phyloP scores from a whole-genome alignment of 2,329 filamentous ascomycete genomes.

The Orbilia javanica region DNA sequence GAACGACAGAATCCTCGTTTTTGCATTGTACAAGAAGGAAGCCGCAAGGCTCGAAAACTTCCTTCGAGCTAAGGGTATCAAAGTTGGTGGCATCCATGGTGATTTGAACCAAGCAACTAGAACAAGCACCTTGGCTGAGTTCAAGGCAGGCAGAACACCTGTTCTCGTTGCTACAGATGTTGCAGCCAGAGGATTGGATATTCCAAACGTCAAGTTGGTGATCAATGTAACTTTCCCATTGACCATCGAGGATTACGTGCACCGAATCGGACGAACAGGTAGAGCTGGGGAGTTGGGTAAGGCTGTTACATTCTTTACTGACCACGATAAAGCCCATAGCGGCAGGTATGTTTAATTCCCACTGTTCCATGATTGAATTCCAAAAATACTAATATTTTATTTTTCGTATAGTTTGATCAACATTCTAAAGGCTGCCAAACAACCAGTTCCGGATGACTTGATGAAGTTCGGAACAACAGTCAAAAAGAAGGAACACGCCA shows the following conservation, averaged over 20 bases:
- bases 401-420: conserved; percentile 80
- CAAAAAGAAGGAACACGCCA: conserved; percentile 97
- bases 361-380: conserved; percentile 59
- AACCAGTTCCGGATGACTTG: conserved; percentile 88
- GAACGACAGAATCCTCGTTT: conserved; percentile 89
- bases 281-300: conserved; percentile 89
- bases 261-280: conserved; percentile 94
- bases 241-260: conserved; percentile 97
- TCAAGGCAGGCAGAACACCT: conserved; percentile 85
- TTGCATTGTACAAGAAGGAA: conserved; percentile 99
- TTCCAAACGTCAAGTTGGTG: conserved; percentile 93
- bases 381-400: conserved; percentile 30
- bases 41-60: conserved; percentile 88
- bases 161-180: conserved; percentile 96
- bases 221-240: conserved; percentile 95
- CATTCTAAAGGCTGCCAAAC: conserved; percentile 91
- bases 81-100: conserved; percentile 91
- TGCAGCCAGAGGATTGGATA: conserved; percentile 91
- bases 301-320: conserved; percentile 93
- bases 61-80: conserved; percentile 81
- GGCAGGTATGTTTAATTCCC: conserved; percentile 76
- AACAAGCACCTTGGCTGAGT: conserved; percentile 86
- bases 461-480: conserved; percentile 97
- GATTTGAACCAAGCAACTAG: conserved; percentile 90
- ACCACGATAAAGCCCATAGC: conserved; percentile 91